Percentiles rank a stretch among this genome's conserved stretches.
Evolutionary conservation across 495 filamentous ascomycete genomes (phyloP).

Genomic region (Hypoxylon rickii): DNA sequence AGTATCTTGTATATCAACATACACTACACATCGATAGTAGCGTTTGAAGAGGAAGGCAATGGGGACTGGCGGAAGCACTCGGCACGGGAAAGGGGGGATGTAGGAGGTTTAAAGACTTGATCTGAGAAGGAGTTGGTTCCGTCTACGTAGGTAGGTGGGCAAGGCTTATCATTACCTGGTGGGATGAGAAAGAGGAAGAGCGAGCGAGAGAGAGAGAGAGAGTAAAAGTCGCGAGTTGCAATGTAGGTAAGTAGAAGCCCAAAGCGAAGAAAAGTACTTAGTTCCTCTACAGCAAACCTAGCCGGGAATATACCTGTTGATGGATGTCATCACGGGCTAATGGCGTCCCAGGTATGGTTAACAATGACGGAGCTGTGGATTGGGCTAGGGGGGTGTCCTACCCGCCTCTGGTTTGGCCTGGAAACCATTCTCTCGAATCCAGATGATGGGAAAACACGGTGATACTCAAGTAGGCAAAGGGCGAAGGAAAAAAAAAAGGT

Average conservation of each 20-base stretch:
- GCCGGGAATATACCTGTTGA: slow-evolving; percentile 38
- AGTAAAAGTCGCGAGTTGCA: slow-evolving; percentile 9
- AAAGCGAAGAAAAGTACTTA: slow-evolving; percentile 35
- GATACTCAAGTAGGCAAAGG: slow-evolving; percentile 40
- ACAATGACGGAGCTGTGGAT: slow-evolving; percentile 36
- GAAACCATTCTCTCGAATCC: slow-evolving; percentile 21
- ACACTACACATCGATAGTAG: slow-evolving; percentile 6
- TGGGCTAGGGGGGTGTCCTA: slow-evolving; percentile 27
- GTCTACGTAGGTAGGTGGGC: slow-evolving; percentile 14
- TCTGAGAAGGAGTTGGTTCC: slow-evolving; percentile 20
- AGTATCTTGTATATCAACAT: neutral
- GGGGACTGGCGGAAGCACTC: slow-evolving; percentile 21
- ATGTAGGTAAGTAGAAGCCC: slow-evolving; percentile 34
- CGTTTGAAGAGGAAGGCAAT: slow-evolving; percentile 11
- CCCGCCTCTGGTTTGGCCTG: slow-evolving; percentile 32
- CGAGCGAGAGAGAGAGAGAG: too few relatives aligned
- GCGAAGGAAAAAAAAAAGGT: slow-evolving; percentile 37
- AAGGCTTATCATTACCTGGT: slow-evolving; percentile 34
- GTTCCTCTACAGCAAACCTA: slow-evolving; percentile 37
- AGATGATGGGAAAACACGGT: slow-evolving; percentile 30
- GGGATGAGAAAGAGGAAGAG: slow-evolving; percentile 33
- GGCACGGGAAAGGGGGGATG: slow-evolving; percentile 30
- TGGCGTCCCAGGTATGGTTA: slow-evolving; percentile 34
- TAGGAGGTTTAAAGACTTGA: slow-evolving; percentile 34
- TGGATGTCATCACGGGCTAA: slow-evolving; percentile 39